Evolutionary conservation across 495 filamentous ascomycete species (phyloP).

Genomic region (Trichoderma orchidacearum): DNA sequence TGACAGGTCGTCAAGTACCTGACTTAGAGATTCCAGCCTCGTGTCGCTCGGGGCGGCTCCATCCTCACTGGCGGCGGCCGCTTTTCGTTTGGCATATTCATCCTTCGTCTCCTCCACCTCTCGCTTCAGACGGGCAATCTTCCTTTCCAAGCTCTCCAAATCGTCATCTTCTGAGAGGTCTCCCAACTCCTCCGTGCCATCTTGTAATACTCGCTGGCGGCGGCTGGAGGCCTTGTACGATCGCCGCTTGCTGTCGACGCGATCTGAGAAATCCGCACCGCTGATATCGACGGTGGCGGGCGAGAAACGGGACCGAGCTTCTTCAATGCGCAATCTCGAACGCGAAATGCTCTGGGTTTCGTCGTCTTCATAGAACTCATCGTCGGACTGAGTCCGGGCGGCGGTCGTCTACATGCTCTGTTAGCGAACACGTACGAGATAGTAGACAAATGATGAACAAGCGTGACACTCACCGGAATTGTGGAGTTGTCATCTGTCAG

Average conservation of each 20-base stretch:
- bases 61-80: conserved; percentile 13
- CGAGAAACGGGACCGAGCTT: conserved; percentile 68
- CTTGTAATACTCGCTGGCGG: conserved; percentile 43
- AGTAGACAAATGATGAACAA: background rate
- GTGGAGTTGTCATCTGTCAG: conserved; percentile 81
- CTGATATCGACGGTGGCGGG: conserved; percentile 60
- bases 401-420: conserved; percentile 40
- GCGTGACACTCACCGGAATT: conserved; percentile 42
- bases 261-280: conserved; percentile 72
- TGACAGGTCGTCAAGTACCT: conserved; percentile 46
- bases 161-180: conserved; percentile 54
- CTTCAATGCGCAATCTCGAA: conserved; percentile 55
- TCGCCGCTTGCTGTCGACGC: conserved; percentile 61
- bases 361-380: conserved; percentile 47
- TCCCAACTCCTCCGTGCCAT: conserved; percentile 49
- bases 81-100: conserved; percentile 42
- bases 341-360: conserved; percentile 55
- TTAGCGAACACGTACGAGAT: background rate
- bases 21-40: conserved; percentile 46
- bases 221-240: conserved; percentile 63
- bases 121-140: conserved; percentile 61
- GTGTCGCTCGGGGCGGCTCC: conserved; percentile 3
- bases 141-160: conserved; percentile 54
- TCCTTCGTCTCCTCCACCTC: conserved; percentile 69
- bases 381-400: conserved; percentile 49